These are phyloP conservation scores for Zymoseptoria crescenta DNA, from an alignment of 2,329 filamentous ascomycete genomes.

Conservation along the genomic window DNA sequence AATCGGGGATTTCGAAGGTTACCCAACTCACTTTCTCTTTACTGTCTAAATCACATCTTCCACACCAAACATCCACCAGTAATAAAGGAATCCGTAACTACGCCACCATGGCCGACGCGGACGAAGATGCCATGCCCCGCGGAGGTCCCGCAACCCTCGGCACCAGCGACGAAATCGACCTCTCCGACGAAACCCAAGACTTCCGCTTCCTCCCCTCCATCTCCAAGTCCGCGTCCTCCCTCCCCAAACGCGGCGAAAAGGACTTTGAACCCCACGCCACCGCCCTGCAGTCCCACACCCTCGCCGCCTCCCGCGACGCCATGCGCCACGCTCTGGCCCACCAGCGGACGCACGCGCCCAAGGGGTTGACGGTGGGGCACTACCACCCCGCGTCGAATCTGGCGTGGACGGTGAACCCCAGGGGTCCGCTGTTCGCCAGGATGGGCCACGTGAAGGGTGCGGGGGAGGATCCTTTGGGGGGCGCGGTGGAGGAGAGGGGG, in stretches of 20 bases:
- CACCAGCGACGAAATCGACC: conserved; percentile 66
- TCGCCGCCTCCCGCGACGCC: conserved; percentile 73
- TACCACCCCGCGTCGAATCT: conserved; percentile 60
- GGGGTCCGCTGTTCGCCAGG: conserved; percentile 64
- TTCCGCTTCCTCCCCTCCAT: conserved; percentile 64
- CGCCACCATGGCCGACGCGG: conserved; percentile 34
- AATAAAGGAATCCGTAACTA: too few species aligned
- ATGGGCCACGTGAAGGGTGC: conserved; percentile 60
- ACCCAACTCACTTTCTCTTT: background rate
- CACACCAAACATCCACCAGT: too few species aligned
- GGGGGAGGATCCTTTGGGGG: conserved; percentile 39
- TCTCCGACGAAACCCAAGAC: conserved; percentile 77
- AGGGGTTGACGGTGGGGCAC: conserved; percentile 59
- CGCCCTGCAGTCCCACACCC: conserved; percentile 64
- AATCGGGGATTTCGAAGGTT: too few species aligned
- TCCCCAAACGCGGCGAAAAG: conserved; percentile 89
- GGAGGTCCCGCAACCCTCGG: conserved; percentile 57
- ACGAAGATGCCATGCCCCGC: conserved; percentile 30
- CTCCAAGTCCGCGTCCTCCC: conserved; percentile 42
- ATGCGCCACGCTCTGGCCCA: conserved; percentile 83
- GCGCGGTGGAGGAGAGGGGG: conserved; percentile 18
- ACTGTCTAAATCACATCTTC: background rate
- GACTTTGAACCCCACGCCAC: conserved; percentile 95
- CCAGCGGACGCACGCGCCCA: conserved; percentile 64
- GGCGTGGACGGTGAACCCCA: conserved; percentile 61